Percentiles rank a stretch among this genome's conserved stretches.
phyloP scores from a whole-genome alignment of 2,329 filamentous ascomycete species.

The Fusarium camptoceras region DNA sequence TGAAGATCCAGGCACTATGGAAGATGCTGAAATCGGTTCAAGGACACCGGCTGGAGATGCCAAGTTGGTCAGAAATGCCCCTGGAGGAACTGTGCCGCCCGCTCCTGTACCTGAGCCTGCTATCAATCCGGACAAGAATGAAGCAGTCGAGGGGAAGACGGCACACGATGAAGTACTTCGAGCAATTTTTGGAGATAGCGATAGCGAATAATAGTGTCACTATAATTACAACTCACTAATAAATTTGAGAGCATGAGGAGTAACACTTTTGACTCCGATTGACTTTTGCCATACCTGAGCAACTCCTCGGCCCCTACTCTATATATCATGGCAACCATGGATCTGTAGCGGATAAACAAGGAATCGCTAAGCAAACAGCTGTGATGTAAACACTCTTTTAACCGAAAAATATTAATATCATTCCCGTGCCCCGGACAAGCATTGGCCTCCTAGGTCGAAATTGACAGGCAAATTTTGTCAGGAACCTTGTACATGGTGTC shows the following conservation, averaged over 20 bases:
- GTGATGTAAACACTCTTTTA: slow-evolving; percentile 2
- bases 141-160: slow-evolving; percentile 72
- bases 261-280: background rate
- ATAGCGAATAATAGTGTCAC: slow-evolving; percentile 65
- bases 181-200: slow-evolving; percentile 92
- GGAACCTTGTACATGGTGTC: background rate
- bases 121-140: slow-evolving; percentile 76
- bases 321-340: background rate
- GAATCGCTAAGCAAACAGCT: background rate
- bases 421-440: background rate
- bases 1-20: slow-evolving; percentile 24
- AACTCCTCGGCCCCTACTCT: background rate
- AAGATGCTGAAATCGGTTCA: slow-evolving; percentile 10
- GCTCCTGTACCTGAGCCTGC: slow-evolving; percentile 44
- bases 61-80: slow-evolving; percentile 30
- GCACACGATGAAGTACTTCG: slow-evolving; percentile 87
- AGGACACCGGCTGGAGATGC: slow-evolving; percentile 11
- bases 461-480: background rate
- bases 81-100: slow-evolving; percentile 4
- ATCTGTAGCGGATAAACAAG: background rate
- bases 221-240: background rate
- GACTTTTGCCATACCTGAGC: background rate
- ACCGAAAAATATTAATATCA: slow-evolving; percentile 5
- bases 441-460: background rate
- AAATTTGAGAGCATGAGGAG: background rate